Percentiles rank a stretch among this genome's conserved stretches.
phyloP scores from a whole-genome alignment of 2,329 filamentous ascomycete genomes.

The Polychaeton citri region DNA sequence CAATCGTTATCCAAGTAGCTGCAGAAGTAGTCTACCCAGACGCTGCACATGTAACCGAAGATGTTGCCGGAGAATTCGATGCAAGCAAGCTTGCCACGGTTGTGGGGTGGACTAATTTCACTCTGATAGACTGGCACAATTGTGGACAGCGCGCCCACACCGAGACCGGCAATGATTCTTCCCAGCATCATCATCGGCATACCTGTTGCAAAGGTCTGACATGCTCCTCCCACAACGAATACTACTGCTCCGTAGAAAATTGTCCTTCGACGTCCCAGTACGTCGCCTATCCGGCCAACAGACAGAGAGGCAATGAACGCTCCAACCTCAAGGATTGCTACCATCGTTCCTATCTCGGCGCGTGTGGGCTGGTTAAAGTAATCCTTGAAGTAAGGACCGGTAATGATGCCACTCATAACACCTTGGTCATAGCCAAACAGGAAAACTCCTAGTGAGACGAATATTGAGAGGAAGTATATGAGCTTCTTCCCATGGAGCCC shows the following conservation, averaged over 20 bases:
- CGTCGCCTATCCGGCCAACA: conserved; percentile 79
- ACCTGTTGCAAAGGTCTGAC: conserved; percentile 68
- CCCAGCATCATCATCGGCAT: conserved; percentile 72
- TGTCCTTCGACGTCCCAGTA: conserved; percentile 77
- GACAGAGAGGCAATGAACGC: conserved; percentile 79
- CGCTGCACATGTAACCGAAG: conserved; percentile 84
- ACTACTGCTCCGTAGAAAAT: conserved; percentile 89
- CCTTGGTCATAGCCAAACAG: conserved; percentile 84
- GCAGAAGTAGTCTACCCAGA: conserved; percentile 98
- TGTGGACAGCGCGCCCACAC: conserved; percentile 37
- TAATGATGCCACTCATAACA: conserved; percentile 62
- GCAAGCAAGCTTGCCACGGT: conserved; percentile 86
- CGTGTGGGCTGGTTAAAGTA: conserved; percentile 83
- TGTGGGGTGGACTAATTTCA: conserved; percentile 74
- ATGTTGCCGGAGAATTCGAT: conserved; percentile 99
- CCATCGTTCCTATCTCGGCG: conserved; percentile 89
- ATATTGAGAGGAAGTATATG: conserved; percentile 49
- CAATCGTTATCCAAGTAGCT: conserved; percentile 73
- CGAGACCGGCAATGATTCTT: conserved; percentile 37
- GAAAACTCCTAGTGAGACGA: conserved; percentile 56
- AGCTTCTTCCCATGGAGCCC: conserved; percentile 93
- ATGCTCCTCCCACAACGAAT: conserved; percentile 69
- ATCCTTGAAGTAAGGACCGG: conserved; percentile 74
- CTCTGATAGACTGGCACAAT: conserved; percentile 42
- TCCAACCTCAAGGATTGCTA: conserved; percentile 88